phyloP scores from a whole-genome alignment of 208 protist genomes.

The Phytomonas sp. region DNA sequence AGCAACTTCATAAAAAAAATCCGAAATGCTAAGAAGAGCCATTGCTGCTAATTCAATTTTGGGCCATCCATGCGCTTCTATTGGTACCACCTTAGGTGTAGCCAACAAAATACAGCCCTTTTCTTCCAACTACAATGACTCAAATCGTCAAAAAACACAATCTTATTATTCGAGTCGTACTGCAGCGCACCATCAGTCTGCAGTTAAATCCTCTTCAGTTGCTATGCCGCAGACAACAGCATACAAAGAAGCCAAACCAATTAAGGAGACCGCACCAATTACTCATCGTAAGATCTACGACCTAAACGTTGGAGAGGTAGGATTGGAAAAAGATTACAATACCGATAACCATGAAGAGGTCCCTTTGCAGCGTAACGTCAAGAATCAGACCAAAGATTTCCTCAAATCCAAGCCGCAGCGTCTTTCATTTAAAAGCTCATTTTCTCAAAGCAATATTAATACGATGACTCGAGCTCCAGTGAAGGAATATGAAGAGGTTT shows the following conservation, averaged over 20 bases:
- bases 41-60: background rate
- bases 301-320: conserved; percentile 1
- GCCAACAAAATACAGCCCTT: background rate
- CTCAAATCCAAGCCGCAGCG: conserved; percentile 36
- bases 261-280: background rate
- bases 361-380: conserved; percentile 30
- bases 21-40: background rate
- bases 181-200: background rate
- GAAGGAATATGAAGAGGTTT: background rate
- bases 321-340: background rate
- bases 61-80: background rate
- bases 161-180: background rate
- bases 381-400: conserved; percentile 47
- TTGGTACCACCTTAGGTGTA: background rate
- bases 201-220: background rate
- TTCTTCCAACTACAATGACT: background rate
- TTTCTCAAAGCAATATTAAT: conserved; percentile 25
- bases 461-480: conserved; percentile 13
- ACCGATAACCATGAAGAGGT: conserved; percentile 6
- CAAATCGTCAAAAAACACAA: background rate
- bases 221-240: background rate
- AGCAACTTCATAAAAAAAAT: background rate
- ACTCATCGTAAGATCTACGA: background rate
- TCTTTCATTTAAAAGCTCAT: conserved; percentile 55
- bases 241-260: background rate